These are phyloP conservation scores for Raffaelea ambrosiae DNA, from an alignment of 2,329 filamentous ascomycete species.

Conservation along the genomic window DNA sequence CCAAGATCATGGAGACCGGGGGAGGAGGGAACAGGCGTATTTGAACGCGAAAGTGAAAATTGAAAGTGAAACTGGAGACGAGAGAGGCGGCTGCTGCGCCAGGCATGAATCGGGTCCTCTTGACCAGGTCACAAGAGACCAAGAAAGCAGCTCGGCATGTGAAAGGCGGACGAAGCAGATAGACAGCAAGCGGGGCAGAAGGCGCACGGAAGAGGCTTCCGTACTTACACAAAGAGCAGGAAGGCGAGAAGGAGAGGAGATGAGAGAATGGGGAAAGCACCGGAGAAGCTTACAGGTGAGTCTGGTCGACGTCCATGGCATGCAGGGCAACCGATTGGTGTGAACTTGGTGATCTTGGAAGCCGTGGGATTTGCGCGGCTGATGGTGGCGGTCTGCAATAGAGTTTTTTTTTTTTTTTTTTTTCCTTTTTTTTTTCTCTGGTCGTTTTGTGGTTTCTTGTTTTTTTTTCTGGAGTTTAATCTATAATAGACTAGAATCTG, in stretches of 20 bases:
- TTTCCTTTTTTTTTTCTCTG: conserved; percentile 14
- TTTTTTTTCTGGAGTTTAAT: too few species aligned
- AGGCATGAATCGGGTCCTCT: too few species aligned
- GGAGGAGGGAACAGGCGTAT: not conserved
- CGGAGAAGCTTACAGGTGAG: conserved; percentile 40
- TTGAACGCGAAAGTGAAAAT: too few species aligned
- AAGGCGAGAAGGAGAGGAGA: not conserved
- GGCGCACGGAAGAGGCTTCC: not conserved
- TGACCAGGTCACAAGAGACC: conserved; percentile 1
- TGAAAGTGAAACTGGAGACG: too few species aligned
- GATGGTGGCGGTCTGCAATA: too few species aligned
- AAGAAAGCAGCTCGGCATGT: not conserved
- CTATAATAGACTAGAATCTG: conserved; percentile 28
- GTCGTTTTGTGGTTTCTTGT: too few species aligned
- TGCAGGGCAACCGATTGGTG: conserved; percentile 16
- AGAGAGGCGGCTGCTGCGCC: too few species aligned
- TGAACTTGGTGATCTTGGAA: not conserved
- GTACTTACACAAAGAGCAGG: too few species aligned
- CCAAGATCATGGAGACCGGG: conserved; percentile 10
- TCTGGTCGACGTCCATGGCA: conserved; percentile 43
- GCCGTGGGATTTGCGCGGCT: too few species aligned
- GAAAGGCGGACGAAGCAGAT: not conserved
- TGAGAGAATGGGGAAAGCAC: conserved; percentile 13
- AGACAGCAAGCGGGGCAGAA: not conserved
- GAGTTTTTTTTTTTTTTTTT: not conserved